Evolutionary conservation across 352 stramenopile species (phyloP).

Genomic region (Phytophthora boehmeriae): DNA sequence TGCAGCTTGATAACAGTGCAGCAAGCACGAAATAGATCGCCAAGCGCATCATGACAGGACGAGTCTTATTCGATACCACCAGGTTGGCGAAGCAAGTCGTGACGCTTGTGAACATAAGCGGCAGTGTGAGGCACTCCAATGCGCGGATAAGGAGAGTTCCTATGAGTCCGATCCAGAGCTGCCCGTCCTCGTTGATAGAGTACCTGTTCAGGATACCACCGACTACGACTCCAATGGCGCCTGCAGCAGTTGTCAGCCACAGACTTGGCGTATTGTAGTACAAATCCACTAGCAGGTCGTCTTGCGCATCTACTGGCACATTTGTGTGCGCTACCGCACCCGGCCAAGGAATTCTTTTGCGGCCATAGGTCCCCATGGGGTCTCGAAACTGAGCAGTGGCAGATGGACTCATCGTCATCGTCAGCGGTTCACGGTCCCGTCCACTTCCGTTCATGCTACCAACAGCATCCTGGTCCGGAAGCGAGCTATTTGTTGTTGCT

Average conservation of each 20-base stretch:
- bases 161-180: constrained; percentile 49
- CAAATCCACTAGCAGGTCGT: constrained; percentile 54
- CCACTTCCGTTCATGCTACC: constrained; percentile 18
- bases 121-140: constrained; percentile 62
- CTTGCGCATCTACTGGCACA: constrained; percentile 20
- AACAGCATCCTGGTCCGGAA: constrained; percentile 14
- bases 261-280: constrained; percentile 58
- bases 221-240: constrained; percentile 37
- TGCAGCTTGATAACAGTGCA: constrained; percentile 45
- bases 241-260: constrained; percentile 39
- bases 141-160: constrained; percentile 41
- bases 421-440: constrained; percentile 38
- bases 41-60: constrained; percentile 50
- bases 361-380: constrained; percentile 44
- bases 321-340: constrained; percentile 9
- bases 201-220: constrained; percentile 46
- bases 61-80: constrained; percentile 56
- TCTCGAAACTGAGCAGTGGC: constrained; percentile 59
- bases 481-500: constrained; percentile 18
- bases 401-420: constrained; percentile 64
- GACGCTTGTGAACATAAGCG: constrained; percentile 76
- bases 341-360: constrained; percentile 33
- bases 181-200: constrained; percentile 20
- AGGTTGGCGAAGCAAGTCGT: constrained; percentile 66
- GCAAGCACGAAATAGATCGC: constrained; percentile 49